Base-by-base conservation (phyloP, 169 alveolate genomes). In the Plasmodium adleri region DNA sequence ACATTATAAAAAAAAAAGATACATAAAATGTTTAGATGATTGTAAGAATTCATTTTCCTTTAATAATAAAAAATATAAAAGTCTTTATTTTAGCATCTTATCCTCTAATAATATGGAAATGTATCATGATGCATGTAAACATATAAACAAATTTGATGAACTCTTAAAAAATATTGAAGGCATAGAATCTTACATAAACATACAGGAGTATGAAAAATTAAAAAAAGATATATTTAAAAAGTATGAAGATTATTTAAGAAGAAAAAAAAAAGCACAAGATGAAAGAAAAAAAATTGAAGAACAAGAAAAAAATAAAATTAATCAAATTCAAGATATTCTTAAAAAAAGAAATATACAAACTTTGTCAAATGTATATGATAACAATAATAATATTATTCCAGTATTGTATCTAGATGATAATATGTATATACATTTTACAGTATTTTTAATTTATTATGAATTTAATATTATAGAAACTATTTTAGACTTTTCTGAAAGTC, bases 351-450 rank as follows among this genome's bases (percentile, higher is more conserved):
- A 83, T 47, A 56, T 83, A 10, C 12, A 52, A 15, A 54, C 70
- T 13, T 28, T 83, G 10, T 43, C 67, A 68, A 83, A 70, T 56
- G 59, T 83, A 10, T 83, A 83, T 52, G 54, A 76, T 50, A 45
- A 66, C 10, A 56, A 56, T 26, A 67, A 56, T 60, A 70, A 58
- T 49, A 62, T 83, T 49, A 13, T 15, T 8, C 91, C 91, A 32
- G 83, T 83, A 20, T 59, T 83, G 10, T 83, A 83, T 24, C 13
- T 83, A 39, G 91, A 83, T 32, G 12, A 26, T 9, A n/a, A 45
- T 28, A 68, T 54, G 83, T 83, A 68, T 47, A 83, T 83, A 54
- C 91, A 83, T 59, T 58, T 83, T 83, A 83, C 91, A 26, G 85
- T 83, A 43, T 83, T 56, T 71, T 47, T 83, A 62, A 59, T 83